Evolutionary conservation across 768 basidiomycete genomes (phyloP), one percentile per base, ranked within the genome.

Genomic region (Mycena alexandri): DNA sequence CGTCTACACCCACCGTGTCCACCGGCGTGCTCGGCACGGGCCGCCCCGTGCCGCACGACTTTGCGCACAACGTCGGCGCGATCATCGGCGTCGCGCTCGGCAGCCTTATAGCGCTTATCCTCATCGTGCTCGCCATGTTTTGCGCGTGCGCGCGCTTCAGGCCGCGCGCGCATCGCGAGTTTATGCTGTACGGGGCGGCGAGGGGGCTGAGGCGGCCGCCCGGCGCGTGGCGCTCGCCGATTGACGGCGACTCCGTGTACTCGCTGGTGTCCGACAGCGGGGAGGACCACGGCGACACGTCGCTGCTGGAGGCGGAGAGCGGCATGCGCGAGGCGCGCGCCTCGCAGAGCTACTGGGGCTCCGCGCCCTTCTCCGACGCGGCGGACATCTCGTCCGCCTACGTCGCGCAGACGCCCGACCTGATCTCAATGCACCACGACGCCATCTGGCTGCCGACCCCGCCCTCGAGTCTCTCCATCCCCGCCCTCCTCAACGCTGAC

Each of bases 1-100:
- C 41, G 50, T 62, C 12, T 53, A 33, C 50, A 62, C 41, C 50
- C 29, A 42, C 50, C 42, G 33, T 34, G 2, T 62, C 61, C 50
- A 62, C 61, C n/a, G 61, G 61, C 22, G 29, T 53, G 6, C 50
- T 43, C 50, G 61, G 61, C 10, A 62, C 61, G 25, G 61, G 60
- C 16, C 11, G n/a, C 29, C 29, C 29, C 29, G 38, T 11, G 7
- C 61, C 51, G 29, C 50, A 61, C 22, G 36, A 42, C 24, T 29
- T 61, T 41, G 60, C 60, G 14, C 60, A 61, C 41, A 42, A 61
- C 48, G 24, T 25, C 48, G 60, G 38, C 60, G 60, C 60, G 24
- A 51, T 61, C 41, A 14, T 61, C 36, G 60, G 48, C 24, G 38
- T 61, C 36, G 48, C 50, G 6, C n/a, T 61, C 48, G 60, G 42